These are phyloP conservation scores for Colletotrichum agaves DNA, from an alignment of 2,329 filamentous ascomycete species.

Conservation along the genomic window DNA sequence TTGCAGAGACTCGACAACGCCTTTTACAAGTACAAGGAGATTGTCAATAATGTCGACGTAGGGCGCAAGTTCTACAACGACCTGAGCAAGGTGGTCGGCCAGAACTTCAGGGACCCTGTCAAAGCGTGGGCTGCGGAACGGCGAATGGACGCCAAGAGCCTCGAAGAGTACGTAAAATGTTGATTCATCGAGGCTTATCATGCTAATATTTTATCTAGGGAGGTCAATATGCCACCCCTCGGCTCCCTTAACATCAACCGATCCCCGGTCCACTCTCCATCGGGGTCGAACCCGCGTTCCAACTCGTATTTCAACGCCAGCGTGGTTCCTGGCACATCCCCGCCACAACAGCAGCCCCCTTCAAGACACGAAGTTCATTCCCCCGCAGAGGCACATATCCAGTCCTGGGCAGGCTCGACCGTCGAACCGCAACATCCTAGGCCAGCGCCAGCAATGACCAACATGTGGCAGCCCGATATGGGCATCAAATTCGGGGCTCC, in stretches of 20 bases:
- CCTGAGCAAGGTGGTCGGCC: slow-evolving; percentile 84
- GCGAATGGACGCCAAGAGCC: slow-evolving; percentile 79
- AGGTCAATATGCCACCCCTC: slow-evolving; percentile 63
- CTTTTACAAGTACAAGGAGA: slow-evolving; percentile 96
- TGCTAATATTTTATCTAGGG: slow-evolving; percentile 47
- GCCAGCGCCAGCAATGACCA: slow-evolving; percentile 57
- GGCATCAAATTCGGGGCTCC: slow-evolving; percentile 79
- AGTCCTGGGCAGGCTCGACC: slow-evolving; percentile 65
- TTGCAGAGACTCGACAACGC: slow-evolving; percentile 90
- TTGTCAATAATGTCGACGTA: slow-evolving; percentile 89
- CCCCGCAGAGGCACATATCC: slow-evolving; percentile 62
- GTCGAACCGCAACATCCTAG: slow-evolving; percentile 66
- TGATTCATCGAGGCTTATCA: slow-evolving; percentile 13
- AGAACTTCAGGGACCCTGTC: slow-evolving; percentile 80
- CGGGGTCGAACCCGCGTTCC: slow-evolving; percentile 34
- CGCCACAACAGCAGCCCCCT: slow-evolving; percentile 25
- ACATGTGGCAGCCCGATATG: slow-evolving; percentile 82
- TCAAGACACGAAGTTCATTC: slow-evolving; percentile 43
- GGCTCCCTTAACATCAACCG: slow-evolving; percentile 55
- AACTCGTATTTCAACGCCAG: slow-evolving; percentile 37
- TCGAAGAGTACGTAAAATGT: slow-evolving; percentile 73
- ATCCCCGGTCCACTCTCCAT: slow-evolving; percentile 42
- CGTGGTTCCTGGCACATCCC: slow-evolving; percentile 29
- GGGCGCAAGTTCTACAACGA: slow-evolving; percentile 98
- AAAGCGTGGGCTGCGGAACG: slow-evolving; percentile 83